Conservation (phyloP, 192 early-diverging fungal species). For the Geranomyces michiganensis region DNA sequence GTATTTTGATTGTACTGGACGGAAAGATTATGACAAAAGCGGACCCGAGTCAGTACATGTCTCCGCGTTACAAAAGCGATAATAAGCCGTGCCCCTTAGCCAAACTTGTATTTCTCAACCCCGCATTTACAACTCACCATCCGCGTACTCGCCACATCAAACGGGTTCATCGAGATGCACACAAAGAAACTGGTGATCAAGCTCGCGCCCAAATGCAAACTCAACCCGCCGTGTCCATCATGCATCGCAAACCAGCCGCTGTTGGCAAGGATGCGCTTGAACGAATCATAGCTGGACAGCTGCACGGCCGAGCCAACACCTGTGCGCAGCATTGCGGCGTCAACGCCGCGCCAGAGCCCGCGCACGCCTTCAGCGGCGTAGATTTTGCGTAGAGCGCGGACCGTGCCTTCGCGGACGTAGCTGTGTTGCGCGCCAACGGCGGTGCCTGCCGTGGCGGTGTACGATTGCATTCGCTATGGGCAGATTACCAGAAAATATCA, state of each 20-base stretch:
- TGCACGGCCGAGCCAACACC: slow-evolving; percentile 88
- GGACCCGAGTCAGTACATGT: not conserved
- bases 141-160: slow-evolving; percentile 90
- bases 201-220: slow-evolving; percentile 75
- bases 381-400: slow-evolving; percentile 68
- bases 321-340: slow-evolving; percentile 86
- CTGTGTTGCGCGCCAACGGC: slow-evolving; percentile 82
- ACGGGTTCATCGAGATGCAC: slow-evolving; percentile 94
- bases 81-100: not conserved
- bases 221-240: slow-evolving; percentile 57
- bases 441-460: slow-evolving; percentile 54
- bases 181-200: slow-evolving; percentile 84
- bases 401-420: slow-evolving; percentile 65
- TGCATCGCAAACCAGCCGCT: slow-evolving; percentile 55
- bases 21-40: not conserved
- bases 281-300: slow-evolving; percentile 85
- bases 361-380: slow-evolving; percentile 71
- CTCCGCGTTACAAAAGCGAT: not conserved
- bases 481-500: not conserved
- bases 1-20: slow-evolving; percentile 77
- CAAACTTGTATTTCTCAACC: too few relatives aligned
- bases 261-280: slow-evolving; percentile 64
- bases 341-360: slow-evolving; percentile 84
- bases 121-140: slow-evolving; percentile 67
- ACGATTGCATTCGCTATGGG: slow-evolving; percentile 52